Conservation (phyloP, 1,284 basidiomycete species). For the Cryptococcus sp. region DNA sequence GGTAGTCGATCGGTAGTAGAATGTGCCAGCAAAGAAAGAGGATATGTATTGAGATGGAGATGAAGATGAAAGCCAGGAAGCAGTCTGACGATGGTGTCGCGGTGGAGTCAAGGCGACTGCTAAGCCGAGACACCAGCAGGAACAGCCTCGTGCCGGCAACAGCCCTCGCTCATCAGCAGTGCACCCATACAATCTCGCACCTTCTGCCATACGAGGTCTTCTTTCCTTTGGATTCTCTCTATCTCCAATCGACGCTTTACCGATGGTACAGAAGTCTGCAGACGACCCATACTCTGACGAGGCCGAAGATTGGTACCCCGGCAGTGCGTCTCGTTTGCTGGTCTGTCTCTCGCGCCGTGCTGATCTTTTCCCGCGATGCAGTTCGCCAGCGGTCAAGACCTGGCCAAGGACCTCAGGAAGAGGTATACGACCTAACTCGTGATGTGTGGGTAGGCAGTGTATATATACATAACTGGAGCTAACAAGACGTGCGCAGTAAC, state of each 20-base stretch:
- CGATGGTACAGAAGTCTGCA: background rate
- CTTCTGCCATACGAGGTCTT: no score
- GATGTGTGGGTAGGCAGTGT: slow-evolving; percentile 26
- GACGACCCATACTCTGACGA: slow-evolving; percentile 29
- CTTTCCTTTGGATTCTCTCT: no score
- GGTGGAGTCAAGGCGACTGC: no score
- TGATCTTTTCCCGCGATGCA: background rate
- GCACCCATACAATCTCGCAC: background rate
- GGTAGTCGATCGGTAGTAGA: no score
- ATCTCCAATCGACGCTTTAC: no score
- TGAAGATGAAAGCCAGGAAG: background rate
- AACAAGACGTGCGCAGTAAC: slow-evolving; percentile 52
- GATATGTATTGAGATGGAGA: background rate
- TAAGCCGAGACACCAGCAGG: background rate
- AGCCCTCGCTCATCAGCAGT: no score
- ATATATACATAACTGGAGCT: background rate
- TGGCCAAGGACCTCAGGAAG: slow-evolving; percentile 35
- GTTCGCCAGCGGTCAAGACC: slow-evolving; percentile 34
- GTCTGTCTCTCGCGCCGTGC: background rate
- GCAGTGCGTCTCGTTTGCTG: slow-evolving; percentile 20
- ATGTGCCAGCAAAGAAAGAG: no score
- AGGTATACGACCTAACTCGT: slow-evolving; percentile 31
- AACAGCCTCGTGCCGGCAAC: no score
- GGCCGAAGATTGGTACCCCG: slow-evolving; percentile 26
- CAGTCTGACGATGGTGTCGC: no score